Evolutionary conservation across 2,329 filamentous ascomycete genomes (phyloP).

Genomic region (Pseudophaeomoniella oleicola): DNA sequence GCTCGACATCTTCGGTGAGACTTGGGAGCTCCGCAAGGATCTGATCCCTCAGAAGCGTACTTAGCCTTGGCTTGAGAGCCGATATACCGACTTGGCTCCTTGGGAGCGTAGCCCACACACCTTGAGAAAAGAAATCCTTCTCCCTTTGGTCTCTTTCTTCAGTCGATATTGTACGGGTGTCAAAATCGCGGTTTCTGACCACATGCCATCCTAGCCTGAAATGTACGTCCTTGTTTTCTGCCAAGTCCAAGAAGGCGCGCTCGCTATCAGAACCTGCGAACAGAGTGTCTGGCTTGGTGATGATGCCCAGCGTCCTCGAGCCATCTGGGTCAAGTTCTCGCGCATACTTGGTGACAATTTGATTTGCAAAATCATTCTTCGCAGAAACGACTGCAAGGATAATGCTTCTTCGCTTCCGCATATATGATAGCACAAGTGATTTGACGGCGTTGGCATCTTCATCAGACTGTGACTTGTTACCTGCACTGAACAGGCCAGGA

Average conservation of each 20-base stretch:
- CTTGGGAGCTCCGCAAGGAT: constrained; percentile 10
- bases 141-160: constrained; percentile 10
- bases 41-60: constrained; percentile 10
- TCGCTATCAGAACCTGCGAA: constrained; percentile 21
- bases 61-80: constrained; percentile 9
- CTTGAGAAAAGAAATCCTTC: constrained; percentile 9
- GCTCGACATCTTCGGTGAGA: constrained; percentile 11
- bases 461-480: constrained; percentile 13
- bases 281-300: constrained; percentile 32
- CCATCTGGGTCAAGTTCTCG: constrained; percentile 18
- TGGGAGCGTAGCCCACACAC: constrained; percentile 9
- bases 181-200: constrained; percentile 12
- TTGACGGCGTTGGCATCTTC: constrained; percentile 38
- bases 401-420: constrained; percentile 27
- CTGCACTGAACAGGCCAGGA: constrained; percentile 24
- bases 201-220: constrained; percentile 17
- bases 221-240: constrained; percentile 23
- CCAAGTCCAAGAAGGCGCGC: constrained; percentile 18
- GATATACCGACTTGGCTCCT: constrained; percentile 9
- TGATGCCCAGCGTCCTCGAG: constrained; percentile 27
- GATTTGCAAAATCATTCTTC: constrained; percentile 26
- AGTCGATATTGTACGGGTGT: constrained; percentile 5
- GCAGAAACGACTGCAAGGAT: constrained; percentile 32
- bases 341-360: constrained; percentile 24
- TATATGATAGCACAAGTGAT: constrained; percentile 26